Evolutionary conservation across 1,284 basidiomycete genomes (phyloP), one percentile per base, ranked within the genome.

Genomic region (Athelia sp.): DNA sequence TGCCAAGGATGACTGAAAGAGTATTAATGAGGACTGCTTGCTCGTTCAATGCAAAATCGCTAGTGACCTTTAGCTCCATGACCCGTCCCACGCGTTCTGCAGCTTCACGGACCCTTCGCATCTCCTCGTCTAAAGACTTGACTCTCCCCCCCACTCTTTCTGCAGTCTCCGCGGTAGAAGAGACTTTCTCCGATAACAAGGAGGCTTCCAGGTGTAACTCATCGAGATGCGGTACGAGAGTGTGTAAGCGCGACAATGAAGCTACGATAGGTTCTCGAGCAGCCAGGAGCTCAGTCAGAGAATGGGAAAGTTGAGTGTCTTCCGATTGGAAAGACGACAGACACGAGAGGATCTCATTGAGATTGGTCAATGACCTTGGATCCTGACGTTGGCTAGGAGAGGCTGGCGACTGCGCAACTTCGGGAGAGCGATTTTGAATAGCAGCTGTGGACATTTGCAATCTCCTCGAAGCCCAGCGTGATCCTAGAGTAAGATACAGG

Each of bases 131-230:
- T 46, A 99, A 74, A 3, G 81, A 75, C 26, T 90, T 76, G 8
- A 99, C 94, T 45, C 88, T 87, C 23, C 90, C 89, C 4, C 94
- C 92, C 9, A 99, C 91, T 48, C 94, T 75, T 58, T 93, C 85
- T 19, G 94, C 95, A 1, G 92, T 96, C 53, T 82, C 75, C 9
- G 89, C 87, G 0, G 89, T 92, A 18, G 70, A 70, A 1, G 77
- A 77, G 10, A 93, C 85, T 47, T 78, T 84, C 4, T 64, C 58
- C 13, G 74, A 71, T 19, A 91, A 74, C 0, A 74, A 61, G 10
- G 69, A 70, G 0, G 92, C 84, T 53, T 93, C 86, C 13, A 66
- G 54, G 43, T 76, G 72, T 14, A 96, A 66, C 10, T 70, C 69
- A 55, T 87, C 78, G 35, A 96, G 73, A 35, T 76, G 76, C 1